Conservation (phyloP, 306 rosid species). For the Cucurbita maxima region DNA sequence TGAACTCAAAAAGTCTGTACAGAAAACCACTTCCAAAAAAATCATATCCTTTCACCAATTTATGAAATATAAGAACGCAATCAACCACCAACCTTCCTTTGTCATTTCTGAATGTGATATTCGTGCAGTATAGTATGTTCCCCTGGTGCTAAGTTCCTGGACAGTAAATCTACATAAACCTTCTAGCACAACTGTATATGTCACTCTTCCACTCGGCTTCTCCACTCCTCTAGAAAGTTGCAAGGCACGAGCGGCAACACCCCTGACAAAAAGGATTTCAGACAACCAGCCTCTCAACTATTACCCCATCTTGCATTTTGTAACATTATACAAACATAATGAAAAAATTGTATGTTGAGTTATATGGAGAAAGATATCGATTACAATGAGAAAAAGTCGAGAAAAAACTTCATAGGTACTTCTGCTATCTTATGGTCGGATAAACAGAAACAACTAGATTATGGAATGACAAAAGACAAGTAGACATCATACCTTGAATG, state of each 20-base stretch:
- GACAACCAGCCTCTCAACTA: neutral
- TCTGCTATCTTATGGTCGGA: neutral
- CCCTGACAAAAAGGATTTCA: slow-evolving; percentile 29
- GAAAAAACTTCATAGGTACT: neutral
- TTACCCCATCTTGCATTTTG: neutral
- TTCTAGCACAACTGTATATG: slow-evolving; percentile 90
- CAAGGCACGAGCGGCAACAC: slow-evolving; percentile 93
- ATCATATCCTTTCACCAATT: neutral
- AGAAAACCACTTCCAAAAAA: slow-evolving; percentile 3
- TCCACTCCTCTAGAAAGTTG: slow-evolving; percentile 98
- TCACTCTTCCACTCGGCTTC: slow-evolving; percentile 98
- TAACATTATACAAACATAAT: neutral
- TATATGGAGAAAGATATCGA: neutral
- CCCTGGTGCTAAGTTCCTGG: slow-evolving; percentile 90
- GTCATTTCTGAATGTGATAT: slow-evolving; percentile 85
- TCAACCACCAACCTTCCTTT: slow-evolving; percentile 44
- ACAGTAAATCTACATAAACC: slow-evolving; percentile 90
- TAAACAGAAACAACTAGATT: neutral
- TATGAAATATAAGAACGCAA: neutral
- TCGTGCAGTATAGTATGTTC: slow-evolving; percentile 86
- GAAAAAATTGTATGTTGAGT: neutral
- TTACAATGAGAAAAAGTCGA: neutral
- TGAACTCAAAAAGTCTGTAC: neutral
- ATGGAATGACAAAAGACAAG: neutral
- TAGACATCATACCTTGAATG: slow-evolving; percentile 50